Base-by-base conservation (phyloP, 129 eudicot species). In the Scalesia atractyloides region DNA sequence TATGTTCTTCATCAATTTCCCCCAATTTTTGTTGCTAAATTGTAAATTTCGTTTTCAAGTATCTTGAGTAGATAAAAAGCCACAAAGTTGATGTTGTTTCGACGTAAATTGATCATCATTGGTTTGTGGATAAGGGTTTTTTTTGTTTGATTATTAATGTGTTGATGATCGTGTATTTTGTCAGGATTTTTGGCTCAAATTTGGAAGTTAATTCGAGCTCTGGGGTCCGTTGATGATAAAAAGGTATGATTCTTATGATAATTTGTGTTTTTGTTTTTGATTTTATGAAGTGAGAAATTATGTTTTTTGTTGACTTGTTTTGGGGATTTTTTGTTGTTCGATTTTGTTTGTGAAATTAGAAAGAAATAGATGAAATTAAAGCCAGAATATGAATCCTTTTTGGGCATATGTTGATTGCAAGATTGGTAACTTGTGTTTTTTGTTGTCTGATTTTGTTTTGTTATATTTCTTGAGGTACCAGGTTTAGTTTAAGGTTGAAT, bases 191-290 rank as follows among this genome's bases (percentile, higher is more conserved):
- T 73, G 49, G 66, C 43, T 30, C 43, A 60, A 30, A 58, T 66
- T 77, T 77, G 70, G 48, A 56, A 64, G 62, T 76, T 69, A 52
- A 66, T 72, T 51, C 69, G 73, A 81, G 89, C 82, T 81, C 83
- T 53, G 81, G 76, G 69, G 76, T 61, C 66, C 64, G 71, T 84
- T 86, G 81, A 86, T 89, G 89, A 76, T 84, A 82, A 74, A 76
- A 81, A 82, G 96, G 91, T 84, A 66, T 73, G 50, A 51, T 33
- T 26, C 70, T 47, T 46, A 30, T 26, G 47, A 46, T 76, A 58
- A 24, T 77, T 60, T 84, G 1, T 64, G 60, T 43, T 70, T 51
- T 41, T 24, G 44, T 24, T 44, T 71, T 64, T 26, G 24, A 63
- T 53, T 70, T 64, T 71, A 12, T 4, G 18, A 78, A 71, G 73